Evolutionary conservation across 306 rosid species (phyloP).

Genomic region (Citrullus amarus): DNA sequence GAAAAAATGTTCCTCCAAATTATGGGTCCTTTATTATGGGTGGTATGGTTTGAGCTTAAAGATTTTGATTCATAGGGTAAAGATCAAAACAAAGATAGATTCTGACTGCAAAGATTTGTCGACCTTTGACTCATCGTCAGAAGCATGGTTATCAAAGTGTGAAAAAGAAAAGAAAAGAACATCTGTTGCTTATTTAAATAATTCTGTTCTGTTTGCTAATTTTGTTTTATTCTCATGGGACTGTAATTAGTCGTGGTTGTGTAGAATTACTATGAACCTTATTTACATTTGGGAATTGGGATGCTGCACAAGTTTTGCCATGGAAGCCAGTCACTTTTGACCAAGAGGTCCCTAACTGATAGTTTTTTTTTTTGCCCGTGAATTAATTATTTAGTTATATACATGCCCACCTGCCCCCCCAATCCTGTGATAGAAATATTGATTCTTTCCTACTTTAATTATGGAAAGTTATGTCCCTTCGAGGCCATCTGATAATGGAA

Average conservation of each 20-base stretch:
- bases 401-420: too few species aligned
- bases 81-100: neutral
- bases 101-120: neutral
- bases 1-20: neutral
- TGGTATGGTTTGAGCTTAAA: neutral
- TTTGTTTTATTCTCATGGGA: neutral
- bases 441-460: neutral
- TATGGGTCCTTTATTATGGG: neutral
- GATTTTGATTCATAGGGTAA: neutral
- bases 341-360: neutral
- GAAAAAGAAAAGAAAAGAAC: neutral
- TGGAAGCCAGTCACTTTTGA: neutral
- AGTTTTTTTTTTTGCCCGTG: neutral
- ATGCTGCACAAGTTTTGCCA: neutral
- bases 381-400: neutral
- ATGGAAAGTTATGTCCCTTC: too few species aligned
- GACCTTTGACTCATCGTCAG: neutral
- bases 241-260: neutral
- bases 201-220: neutral
- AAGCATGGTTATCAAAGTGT: neutral
- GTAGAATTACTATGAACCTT: neutral
- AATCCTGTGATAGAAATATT: too few species aligned
- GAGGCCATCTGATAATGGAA: neutral
- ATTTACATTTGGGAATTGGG: neutral
- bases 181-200: neutral